These are phyloP conservation scores for Pseudogymnoascus sp. DNA, from an alignment of 2,329 filamentous ascomycete genomes.

Conservation along the genomic window DNA sequence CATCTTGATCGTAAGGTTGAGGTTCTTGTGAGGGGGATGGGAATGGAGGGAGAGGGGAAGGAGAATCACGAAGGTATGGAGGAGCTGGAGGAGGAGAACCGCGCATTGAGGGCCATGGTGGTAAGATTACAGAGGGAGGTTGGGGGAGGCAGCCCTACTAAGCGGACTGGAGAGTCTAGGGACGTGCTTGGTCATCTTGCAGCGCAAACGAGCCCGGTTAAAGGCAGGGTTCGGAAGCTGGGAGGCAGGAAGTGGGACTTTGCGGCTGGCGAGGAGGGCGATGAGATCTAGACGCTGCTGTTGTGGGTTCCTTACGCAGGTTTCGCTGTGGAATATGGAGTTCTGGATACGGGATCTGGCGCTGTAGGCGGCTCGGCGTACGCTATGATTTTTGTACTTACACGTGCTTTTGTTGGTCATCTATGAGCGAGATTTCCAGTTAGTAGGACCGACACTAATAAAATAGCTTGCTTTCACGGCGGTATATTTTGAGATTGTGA, in stretches of 20 bases:
- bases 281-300: background rate
- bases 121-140: background rate
- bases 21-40: constrained; percentile 51
- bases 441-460: background rate
- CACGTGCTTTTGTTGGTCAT: background rate
- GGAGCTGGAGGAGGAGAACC: constrained; percentile 64
- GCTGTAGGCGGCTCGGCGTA: background rate
- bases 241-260: constrained; percentile 1
- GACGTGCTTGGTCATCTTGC: background rate
- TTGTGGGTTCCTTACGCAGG: background rate
- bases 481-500: background rate
- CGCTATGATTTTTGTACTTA: background rate
- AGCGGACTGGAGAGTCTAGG: background rate
- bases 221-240: background rate
- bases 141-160: background rate
- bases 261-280: background rate
- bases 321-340: background rate
- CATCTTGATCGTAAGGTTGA: constrained; percentile 86
- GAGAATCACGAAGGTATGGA: constrained; percentile 54
- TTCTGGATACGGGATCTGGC: background rate
- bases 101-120: constrained; percentile 44
- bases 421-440: constrained; percentile 3
- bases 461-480: background rate
- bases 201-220: background rate
- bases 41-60: constrained; percentile 38